Base-by-base conservation (phyloP, 495 filamentous ascomycete genomes). In the Annulohypoxylon nitens region DNA sequence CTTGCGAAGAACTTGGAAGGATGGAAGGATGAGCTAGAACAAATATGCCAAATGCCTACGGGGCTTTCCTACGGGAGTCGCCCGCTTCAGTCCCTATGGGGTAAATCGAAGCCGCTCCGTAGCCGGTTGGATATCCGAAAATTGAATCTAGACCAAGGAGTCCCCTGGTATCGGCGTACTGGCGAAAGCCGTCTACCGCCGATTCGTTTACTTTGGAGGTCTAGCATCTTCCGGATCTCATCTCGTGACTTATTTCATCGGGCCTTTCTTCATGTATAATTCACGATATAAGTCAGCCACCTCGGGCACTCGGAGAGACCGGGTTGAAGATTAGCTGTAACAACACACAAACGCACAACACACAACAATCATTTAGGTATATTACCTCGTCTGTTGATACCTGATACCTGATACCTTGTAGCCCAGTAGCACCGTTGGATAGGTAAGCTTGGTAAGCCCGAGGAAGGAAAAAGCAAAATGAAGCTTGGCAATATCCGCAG, bases 91-190 rank as follows among this genome's bases (percentile, higher is more conserved):
- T 60, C 50, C 20, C 33, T 34, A 50, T 36, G 70, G 66, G 71
- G 62, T 64, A 57, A 67, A 63, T 30, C 54, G 62, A 63, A 47
- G 67, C 67, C 67, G 71, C 39, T 50, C 67, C 62, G 63, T 33
- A 70, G 62, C 71, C 67, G 58, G 39, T 48, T 16, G 63, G 65
- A 62, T 23, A 64, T 8, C 67, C 58, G 63, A 47, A 37, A n/a
- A 59, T 43, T 26, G 36, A 55, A 70, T 74, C 71, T 70, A 66
- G 71, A 70, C 66, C 66, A 74, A 66, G 57, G 61, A 62, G 26
- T 43, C 36, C 50, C 41, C 36, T 51, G 25, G 33, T 16, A 54
- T 54, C 50, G 50, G 50, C 23, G 45, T 51, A n/a, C 25, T 20
- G 8, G 34, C 51, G 62, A 60, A 59, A 30, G 43, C 50, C 30